phyloP scores from a whole-genome alignment of 2,329 filamentous ascomycete genomes.

The Alternaria sp. region DNA sequence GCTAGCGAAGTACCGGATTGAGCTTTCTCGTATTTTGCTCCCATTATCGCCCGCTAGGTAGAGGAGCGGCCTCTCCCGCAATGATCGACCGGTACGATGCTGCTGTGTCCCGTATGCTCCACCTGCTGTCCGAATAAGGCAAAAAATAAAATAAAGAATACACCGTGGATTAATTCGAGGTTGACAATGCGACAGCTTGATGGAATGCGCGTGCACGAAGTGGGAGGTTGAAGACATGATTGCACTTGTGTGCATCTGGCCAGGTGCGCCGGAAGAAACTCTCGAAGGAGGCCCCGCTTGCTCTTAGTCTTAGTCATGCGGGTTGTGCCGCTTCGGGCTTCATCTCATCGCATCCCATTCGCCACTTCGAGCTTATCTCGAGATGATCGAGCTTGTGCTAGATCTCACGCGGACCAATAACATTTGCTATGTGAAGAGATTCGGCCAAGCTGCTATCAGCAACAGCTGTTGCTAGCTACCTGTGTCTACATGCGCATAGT shows the following conservation, averaged over 20 bases:
- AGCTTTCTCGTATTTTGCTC: neutral
- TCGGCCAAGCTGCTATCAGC: neutral
- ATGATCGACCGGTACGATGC: neutral
- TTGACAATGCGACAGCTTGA: neutral
- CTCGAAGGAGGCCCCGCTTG: neutral
- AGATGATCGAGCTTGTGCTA: neutral
- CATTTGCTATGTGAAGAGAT: neutral
- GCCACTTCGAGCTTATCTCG: neutral
- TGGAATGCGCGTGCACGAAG: neutral
- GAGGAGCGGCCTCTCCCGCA: neutral
- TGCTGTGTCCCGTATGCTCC: neutral
- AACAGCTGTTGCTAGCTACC: neutral
- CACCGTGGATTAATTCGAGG: neutral
- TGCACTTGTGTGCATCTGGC: neutral
- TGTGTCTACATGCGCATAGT: neutral
- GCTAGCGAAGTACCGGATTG: neutral
- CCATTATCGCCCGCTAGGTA: neutral
- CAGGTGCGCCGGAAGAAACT: neutral
- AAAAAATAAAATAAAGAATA: neutral
- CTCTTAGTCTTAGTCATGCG: neutral
- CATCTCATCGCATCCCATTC: neutral
- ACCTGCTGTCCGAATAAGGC: neutral
- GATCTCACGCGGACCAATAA: neutral
- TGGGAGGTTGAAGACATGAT: neutral
- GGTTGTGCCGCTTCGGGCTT: neutral